Evolutionary conservation across 116 monocot genomes (phyloP), one percentile per base, ranked within the genome.

Genomic region (Dioscorea cayenensis): DNA sequence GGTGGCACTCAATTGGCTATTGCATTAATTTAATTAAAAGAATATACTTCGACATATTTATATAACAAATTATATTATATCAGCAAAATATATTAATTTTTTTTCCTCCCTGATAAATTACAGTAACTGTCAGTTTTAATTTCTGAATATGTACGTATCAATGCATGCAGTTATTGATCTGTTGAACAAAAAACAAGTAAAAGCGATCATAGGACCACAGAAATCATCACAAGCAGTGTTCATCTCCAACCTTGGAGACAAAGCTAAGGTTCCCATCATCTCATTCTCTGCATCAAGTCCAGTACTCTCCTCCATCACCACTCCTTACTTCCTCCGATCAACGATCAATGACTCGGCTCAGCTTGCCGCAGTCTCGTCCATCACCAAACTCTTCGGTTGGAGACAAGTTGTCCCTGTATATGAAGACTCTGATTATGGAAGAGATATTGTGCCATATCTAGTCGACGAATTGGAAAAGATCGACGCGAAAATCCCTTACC

Each of bases 241-340:
- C 8, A 12, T 76, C 48, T 43, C 69, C 1, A 48, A 68, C 62
- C 43, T 76, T 21, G 69, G 76, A 60, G 68, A 68, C 68, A 76
- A 76, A 63, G 13, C 48, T 49, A 37, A 67, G 19, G 67, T 67
- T 22, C 76, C 76, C 5, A 63, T 76, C 1, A 49, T 76, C 17
- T 67, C 67, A 17, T 67, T 67, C 48, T 67, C 68, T 10, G 76
- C 76, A 63, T 68, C 76, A 69, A 76, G 62, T 61, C 76, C 76
- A 8, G 38, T 49, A 18, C 67, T 76, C 49, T 49, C 68, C 2
- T 63, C 61, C 1, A 11, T 16, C 5, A 23, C 27, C 18, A 63
- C 35, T 13, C 76, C 69, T 12, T 76, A 76, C 35, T 69, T 76
- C 32, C 20, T 76, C 14, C 38, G 69, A 3, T 14, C 68, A 19